phyloP scores from a whole-genome alignment of 176 grass and related monocot genomes.

The Eleusine coracana region DNA sequence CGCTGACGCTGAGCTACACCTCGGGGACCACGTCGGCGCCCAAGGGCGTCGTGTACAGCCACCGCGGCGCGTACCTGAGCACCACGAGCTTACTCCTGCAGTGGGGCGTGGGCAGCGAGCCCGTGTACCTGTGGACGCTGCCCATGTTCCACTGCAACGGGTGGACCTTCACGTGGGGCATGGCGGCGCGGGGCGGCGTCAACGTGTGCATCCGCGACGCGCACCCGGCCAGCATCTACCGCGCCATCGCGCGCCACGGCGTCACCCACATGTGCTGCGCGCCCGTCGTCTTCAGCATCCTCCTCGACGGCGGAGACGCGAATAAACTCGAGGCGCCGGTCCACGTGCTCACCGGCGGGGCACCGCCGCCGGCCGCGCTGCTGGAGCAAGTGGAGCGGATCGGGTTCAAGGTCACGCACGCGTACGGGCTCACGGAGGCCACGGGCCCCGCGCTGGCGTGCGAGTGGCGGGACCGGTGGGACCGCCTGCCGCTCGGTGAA shows the following conservation, averaged over 20 bases:
- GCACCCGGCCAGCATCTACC: not conserved
- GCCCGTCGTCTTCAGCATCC: not conserved
- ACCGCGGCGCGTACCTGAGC: constrained; percentile 61
- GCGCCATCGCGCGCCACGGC: not conserved
- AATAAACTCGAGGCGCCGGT: constrained; percentile 4
- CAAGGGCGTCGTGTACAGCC: constrained; percentile 75
- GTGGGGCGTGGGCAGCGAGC: constrained; percentile 56
- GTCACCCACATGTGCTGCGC: not conserved
- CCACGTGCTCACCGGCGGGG: constrained; percentile 58
- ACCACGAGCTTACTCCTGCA: constrained; percentile 50
- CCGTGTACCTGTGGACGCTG: constrained; percentile 81
- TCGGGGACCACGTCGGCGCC: constrained; percentile 73
- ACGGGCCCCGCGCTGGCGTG: constrained; percentile 68
- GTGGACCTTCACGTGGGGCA: constrained; percentile 81
- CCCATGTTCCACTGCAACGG: constrained; percentile 95
- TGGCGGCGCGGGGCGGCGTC: constrained; percentile 65
- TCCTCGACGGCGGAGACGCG: not conserved
- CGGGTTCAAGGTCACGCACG: constrained; percentile 63
- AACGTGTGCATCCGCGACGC: constrained; percentile 45
- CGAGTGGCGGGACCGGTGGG: constrained; percentile 76
- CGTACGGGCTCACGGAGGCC: constrained; percentile 81
- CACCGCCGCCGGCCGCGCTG: constrained; percentile 61
- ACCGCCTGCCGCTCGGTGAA: constrained; percentile 43
- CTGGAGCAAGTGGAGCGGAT: constrained; percentile 56
- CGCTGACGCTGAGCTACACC: constrained; percentile 67